Base-by-base conservation (phyloP, 345 rosid species). In the Euphorbia tirucalli region DNA sequence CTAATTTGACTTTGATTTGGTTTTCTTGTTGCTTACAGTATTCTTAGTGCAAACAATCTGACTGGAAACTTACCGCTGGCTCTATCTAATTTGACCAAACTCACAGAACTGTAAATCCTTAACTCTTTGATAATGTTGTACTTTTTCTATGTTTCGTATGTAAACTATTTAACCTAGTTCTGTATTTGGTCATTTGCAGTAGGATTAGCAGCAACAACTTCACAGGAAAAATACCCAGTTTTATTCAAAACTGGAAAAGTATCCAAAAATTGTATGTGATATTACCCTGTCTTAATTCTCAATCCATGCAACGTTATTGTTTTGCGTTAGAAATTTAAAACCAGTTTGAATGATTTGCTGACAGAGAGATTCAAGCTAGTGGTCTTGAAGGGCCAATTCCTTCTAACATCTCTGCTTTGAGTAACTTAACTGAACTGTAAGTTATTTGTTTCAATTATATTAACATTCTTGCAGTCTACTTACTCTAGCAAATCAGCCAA, bases 341-440 rank as follows among this genome's bases (percentile, higher is more conserved):
- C 41, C 22, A 5, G 15, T 65, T 46, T 71, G 22, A 24, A 71
- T 37, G 41, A 31, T 19, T 11, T 11, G n/a, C n/a, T n/a, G 10
- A 35, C 73, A 74, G 77, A 65, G 71, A 66, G 73, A 49, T 74
- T 28, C 63, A 74, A 69, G 68, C 31, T 24, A 69, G 63, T 50
- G 72, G 77, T 68, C 44, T 74, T 58, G 21, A 41, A 59, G 72
- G 77, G 49, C 77, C 77, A 1, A 74, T 74, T 74, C 77, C 77
- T 68, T 39, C 54, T 10, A 52, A 0, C 39, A 60, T 74, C 2
- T 68, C 72, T 46, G 22, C 28, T n/a, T 74, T 74, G 66, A 60
- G 22, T 28, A 37, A 18, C 22, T 61, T 74, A 61, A 68, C 56
- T 19, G 77, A 68, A 1, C 72, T 74, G 77, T 74, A 37, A 74